phyloP scores from a whole-genome alignment of 345 rosid species.

The Toxicodendron radicans region DNA sequence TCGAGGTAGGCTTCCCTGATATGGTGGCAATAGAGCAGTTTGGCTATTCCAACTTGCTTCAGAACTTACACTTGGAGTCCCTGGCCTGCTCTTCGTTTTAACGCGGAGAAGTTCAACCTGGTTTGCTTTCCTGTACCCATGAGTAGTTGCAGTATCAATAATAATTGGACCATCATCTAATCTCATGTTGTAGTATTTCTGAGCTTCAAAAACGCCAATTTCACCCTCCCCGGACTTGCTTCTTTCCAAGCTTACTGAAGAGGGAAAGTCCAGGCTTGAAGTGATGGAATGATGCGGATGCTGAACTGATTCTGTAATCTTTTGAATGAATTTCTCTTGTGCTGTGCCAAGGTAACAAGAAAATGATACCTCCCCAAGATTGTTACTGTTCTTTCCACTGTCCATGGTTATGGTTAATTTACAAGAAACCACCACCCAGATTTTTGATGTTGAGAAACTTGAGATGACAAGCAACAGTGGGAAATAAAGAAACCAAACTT shows the following conservation, averaged over 20 bases:
- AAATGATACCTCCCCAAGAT: slow-evolving; percentile 42
- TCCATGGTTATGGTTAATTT: slow-evolving; percentile 25
- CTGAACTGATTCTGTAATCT: slow-evolving; percentile 32
- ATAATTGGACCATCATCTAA: slow-evolving; percentile 31
- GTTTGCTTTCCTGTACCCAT: slow-evolving; percentile 15
- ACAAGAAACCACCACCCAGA: neutral
- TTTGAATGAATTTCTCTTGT: slow-evolving; percentile 34
- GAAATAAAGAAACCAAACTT: slow-evolving; percentile 1
- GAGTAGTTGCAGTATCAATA: slow-evolving; percentile 15
- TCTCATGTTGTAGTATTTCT: slow-evolving; percentile 53
- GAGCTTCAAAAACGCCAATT: slow-evolving; percentile 53
- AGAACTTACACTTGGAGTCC: slow-evolving; percentile 47
- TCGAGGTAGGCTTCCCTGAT: slow-evolving; percentile 23
- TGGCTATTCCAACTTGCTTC: slow-evolving; percentile 55
- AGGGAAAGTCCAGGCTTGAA: slow-evolving; percentile 25
- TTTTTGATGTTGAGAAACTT: slow-evolving; percentile 4
- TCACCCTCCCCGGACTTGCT: slow-evolving; percentile 35
- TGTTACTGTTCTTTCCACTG: slow-evolving; percentile 19
- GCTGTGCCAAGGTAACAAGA: slow-evolving; percentile 34
- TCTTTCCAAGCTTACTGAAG: slow-evolving; percentile 25
- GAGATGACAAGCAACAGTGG: neutral
- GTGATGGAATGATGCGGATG: slow-evolving; percentile 24
- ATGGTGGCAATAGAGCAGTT: slow-evolving; percentile 30
- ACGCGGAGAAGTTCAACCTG: slow-evolving; percentile 26
- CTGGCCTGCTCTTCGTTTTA: slow-evolving; percentile 33